phyloP scores from a whole-genome alignment of 1,284 basidiomycete species.

The Sanghuangporus sanghuang region DNA sequence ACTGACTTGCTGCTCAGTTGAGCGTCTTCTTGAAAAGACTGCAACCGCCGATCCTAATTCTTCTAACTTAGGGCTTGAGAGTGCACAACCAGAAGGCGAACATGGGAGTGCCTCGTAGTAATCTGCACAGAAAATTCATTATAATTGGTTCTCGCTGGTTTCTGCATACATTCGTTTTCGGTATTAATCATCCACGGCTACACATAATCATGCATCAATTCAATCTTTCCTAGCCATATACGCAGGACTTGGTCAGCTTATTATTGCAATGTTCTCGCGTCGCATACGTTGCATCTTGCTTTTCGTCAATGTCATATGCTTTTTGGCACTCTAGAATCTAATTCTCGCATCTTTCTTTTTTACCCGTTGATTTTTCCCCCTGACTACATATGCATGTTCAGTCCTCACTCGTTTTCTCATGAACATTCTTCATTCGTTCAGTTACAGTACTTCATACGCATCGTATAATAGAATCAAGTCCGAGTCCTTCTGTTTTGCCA shows the following conservation, averaged over 20 bases:
- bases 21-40: slow-evolving; percentile 52
- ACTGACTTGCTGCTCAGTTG: slow-evolving; percentile 40
- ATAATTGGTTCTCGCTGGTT: slow-evolving; percentile 3
- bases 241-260: slow-evolving; percentile 11
- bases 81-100: slow-evolving; percentile 3
- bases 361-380: neutral
- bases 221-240: slow-evolving; percentile 1
- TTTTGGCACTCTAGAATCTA: slow-evolving; percentile 7
- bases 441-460: slow-evolving; percentile 35
- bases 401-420: slow-evolving; percentile 15
- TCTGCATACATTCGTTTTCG: slow-evolving; percentile 4
- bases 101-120: slow-evolving; percentile 6
- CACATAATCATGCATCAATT: slow-evolving; percentile 12
- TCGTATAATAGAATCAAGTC: slow-evolving; percentile 15
- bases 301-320: neutral
- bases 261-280: slow-evolving; percentile 8
- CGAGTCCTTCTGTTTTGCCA: slow-evolving; percentile 3
- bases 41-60: neutral
- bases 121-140: neutral
- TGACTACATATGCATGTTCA: slow-evolving; percentile 11
- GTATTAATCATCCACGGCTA: slow-evolving; percentile 12
- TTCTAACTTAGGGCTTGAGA: slow-evolving; percentile 5
- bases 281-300: slow-evolving; percentile 16
- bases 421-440: slow-evolving; percentile 19
- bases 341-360: slow-evolving; percentile 8